Evolutionary conservation across 1,284 basidiomycete species (phyloP).

Genomic region (Puccinia brachypodii): DNA sequence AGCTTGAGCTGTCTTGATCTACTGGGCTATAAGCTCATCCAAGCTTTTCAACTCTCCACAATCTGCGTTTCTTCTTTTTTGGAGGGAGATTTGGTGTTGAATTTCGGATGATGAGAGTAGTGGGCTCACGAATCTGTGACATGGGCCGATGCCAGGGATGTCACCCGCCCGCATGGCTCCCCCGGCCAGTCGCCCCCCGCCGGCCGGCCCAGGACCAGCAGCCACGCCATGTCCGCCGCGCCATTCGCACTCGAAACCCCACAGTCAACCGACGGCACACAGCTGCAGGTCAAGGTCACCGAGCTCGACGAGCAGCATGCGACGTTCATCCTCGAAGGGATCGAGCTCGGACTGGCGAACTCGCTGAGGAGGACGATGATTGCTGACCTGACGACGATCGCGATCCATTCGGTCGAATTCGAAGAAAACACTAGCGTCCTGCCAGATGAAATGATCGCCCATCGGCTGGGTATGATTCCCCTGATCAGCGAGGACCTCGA

Average conservation of each 20-base stretch:
- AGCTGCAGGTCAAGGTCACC: conserved; percentile 45
- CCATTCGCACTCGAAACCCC: conserved; percentile 37
- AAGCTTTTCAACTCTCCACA: no score
- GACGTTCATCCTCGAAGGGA: conserved; percentile 80
- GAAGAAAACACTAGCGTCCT: conserved; percentile 87
- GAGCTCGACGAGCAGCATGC: conserved; percentile 45
- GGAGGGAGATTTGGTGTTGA: no score
- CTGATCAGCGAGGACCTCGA: conserved; percentile 65
- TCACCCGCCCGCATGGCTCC: no score
- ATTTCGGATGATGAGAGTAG: no score
- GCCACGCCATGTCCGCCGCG: conserved; percentile 34
- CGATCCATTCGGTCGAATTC: conserved; percentile 96
- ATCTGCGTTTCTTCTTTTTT: no score
- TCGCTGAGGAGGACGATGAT: conserved; percentile 84
- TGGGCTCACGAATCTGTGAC: no score
- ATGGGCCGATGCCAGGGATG: no score
- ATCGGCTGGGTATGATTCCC: conserved; percentile 92
- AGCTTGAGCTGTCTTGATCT: no score
- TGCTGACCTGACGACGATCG: conserved; percentile 91
- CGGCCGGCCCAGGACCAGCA: background rate
- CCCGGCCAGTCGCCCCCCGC: no score
- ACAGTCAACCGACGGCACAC: conserved; percentile 43
- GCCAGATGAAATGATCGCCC: conserved; percentile 96
- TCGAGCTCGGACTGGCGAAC: conserved; percentile 89
- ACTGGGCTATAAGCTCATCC: no score